Percentiles rank a stretch among this genome's conserved stretches.
Conservation (phyloP, 192 early-diverging fungal genomes). For the Podila verticillata region DNA sequence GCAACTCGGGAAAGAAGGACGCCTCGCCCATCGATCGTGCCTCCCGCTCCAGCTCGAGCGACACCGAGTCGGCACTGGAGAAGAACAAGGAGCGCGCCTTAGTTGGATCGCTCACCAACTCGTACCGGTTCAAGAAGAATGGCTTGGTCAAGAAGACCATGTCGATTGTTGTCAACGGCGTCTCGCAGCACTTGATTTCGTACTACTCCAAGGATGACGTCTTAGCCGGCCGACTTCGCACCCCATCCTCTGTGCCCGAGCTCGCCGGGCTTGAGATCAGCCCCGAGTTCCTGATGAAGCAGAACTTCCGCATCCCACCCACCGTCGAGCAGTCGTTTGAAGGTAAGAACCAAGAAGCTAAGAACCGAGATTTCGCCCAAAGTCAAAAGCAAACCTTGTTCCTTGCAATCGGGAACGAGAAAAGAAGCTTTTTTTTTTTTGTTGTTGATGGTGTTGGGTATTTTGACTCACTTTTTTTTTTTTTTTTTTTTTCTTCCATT, state of each 20-base stretch:
- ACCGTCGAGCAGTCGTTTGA: constrained; percentile 53
- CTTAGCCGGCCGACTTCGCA: constrained; percentile 57
- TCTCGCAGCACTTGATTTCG: constrained; percentile 66
- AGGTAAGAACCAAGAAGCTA: constrained; percentile 14
- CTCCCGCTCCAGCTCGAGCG: constrained; percentile 41
- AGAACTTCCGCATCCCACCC: constrained; percentile 69
- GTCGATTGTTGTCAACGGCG: constrained; percentile 75
- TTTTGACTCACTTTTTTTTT: no score
- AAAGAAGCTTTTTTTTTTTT: no score
- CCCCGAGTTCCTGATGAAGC: constrained; percentile 66
- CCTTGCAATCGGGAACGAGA: not conserved
- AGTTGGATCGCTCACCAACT: constrained; percentile 65
- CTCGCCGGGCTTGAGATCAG: constrained; percentile 66
- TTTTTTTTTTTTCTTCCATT: no score
- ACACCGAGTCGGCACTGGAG: constrained; percentile 52
- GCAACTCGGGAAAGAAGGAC: constrained; percentile 60
- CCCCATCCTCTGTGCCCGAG: constrained; percentile 63
- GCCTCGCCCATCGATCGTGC: constrained; percentile 55
- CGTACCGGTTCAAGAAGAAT: constrained; percentile 64
- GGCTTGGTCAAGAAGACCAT: constrained; percentile 85
- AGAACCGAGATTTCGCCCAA: not conserved
- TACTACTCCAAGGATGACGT: constrained; percentile 69
- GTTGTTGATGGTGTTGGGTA: no score
- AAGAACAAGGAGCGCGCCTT: constrained; percentile 64
- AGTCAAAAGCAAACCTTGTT: not conserved